Percentiles rank a stretch among this genome's conserved stretches.
phyloP scores from a whole-genome alignment of 2,329 filamentous ascomycete species.

The Diaporthe sp. region DNA sequence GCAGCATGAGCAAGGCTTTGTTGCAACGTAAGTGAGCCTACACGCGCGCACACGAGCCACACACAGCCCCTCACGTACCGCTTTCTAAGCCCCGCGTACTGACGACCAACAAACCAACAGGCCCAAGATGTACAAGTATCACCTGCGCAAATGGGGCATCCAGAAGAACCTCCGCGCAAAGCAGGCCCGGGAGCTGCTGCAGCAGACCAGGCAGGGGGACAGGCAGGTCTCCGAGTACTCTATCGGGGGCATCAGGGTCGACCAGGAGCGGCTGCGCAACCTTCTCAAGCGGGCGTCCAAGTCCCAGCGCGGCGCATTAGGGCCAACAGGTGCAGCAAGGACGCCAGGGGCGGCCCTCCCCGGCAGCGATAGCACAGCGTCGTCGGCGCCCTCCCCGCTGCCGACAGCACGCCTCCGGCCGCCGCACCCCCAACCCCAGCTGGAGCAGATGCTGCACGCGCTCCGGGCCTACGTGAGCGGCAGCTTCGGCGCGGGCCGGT shows the following conservation, averaged over 20 bases:
- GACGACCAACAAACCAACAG: constrained; percentile 16
- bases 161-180: constrained; percentile 32
- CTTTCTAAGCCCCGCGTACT: background rate
- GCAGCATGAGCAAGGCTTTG: constrained; percentile 42
- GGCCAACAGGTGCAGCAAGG: background rate
- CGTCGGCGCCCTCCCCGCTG: background rate
- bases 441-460: constrained; percentile 19
- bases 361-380: background rate
- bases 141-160: constrained; percentile 33
- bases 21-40: constrained; percentile 42
- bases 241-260: constrained; percentile 18
- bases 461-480: constrained; percentile 23
- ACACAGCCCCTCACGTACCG: background rate
- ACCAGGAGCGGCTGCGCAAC: constrained; percentile 16
- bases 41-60: background rate
- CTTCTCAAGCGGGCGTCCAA: constrained; percentile 14
- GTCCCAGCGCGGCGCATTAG: background rate
- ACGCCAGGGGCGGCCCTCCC: background rate
- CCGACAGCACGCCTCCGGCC: background rate
- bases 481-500: constrained; percentile 28
- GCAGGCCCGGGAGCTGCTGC: constrained; percentile 26
- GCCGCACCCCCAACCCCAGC: background rate
- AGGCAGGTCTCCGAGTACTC: background rate
- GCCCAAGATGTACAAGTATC: constrained; percentile 33
- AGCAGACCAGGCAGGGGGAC: constrained; percentile 16